Conservation (phyloP, 495 filamentous ascomycete species). For the Usnea hakonensis region DNA sequence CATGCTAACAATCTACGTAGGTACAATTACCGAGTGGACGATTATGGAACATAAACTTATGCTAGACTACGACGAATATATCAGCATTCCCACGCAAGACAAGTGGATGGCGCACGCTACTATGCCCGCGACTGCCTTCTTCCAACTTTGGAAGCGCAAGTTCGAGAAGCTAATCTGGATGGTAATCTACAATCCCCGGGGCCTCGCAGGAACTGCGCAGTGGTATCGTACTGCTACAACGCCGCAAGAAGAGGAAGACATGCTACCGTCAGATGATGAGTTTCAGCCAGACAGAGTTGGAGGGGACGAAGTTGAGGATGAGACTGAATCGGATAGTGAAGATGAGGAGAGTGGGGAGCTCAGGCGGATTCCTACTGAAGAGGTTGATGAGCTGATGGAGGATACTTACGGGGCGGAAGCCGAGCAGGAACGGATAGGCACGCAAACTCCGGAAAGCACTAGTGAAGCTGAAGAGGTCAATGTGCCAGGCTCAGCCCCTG, state of each 20-base stretch:
- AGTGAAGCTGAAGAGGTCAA: not conserved
- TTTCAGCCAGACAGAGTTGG: not conserved
- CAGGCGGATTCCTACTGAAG: not conserved
- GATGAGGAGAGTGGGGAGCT: not conserved
- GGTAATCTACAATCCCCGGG: not conserved
- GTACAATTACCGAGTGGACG: constrained; percentile 8
- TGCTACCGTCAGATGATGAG: not conserved
- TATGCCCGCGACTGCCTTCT: constrained; percentile 6
- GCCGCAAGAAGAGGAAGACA: not conserved
- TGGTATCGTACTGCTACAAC: not conserved
- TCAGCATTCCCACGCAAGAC: constrained; percentile 9
- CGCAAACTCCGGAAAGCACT: not conserved
- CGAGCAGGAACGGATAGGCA: not conserved
- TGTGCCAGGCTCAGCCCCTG: not conserved
- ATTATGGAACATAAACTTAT: constrained; percentile 11
- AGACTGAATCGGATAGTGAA: not conserved
- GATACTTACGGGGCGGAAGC: not conserved
- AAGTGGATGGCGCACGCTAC: constrained; percentile 21
- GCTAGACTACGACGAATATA: constrained; percentile 11
- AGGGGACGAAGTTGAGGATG: not conserved
- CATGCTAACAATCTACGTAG: not conserved
- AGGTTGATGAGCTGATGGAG: not conserved
- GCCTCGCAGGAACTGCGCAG: not conserved
- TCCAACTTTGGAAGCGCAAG: constrained; percentile 11
- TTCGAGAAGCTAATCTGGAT: constrained; percentile 19